These are phyloP conservation scores for Lepidium sativum DNA, from an alignment of 345 rosid genomes.

Conservation along the genomic window DNA sequence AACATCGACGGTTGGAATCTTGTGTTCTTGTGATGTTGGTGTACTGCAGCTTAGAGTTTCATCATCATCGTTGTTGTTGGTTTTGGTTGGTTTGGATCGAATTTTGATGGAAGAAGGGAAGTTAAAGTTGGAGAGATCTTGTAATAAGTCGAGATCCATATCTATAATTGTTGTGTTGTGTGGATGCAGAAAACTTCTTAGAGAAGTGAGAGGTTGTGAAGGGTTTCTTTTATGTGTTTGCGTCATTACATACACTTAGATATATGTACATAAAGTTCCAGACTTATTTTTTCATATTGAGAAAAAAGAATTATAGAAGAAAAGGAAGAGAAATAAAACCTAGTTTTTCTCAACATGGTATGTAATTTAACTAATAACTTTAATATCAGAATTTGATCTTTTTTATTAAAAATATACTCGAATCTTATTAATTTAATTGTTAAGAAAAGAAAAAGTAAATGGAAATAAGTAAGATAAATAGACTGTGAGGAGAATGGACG, in stretches of 20 bases:
- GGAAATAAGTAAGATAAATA: slow-evolving; percentile 8
- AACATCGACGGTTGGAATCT: slow-evolving; percentile 12
- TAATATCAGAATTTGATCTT: no score
- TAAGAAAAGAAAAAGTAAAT: no score
- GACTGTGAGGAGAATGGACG: not conserved
- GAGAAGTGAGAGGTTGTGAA: slow-evolving; percentile 29
- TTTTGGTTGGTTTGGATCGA: slow-evolving; percentile 6
- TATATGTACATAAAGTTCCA: no score
- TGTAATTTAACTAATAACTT: no score
- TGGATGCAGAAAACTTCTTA: slow-evolving; percentile 24
- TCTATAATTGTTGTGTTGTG: not conserved
- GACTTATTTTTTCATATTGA: slow-evolving; percentile 7
- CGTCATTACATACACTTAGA: slow-evolving; percentile 15
- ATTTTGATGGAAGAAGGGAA: slow-evolving; percentile 17
- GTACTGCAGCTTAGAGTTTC: slow-evolving; percentile 8
- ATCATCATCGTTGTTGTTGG: no score
- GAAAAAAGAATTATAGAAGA: no score
- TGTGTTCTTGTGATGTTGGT: slow-evolving; percentile 29
- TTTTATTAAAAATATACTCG: no score
- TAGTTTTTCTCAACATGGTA: no score
- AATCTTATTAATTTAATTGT: no score
- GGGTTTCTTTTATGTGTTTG: slow-evolving; percentile 24
- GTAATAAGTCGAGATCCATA: slow-evolving; percentile 25
- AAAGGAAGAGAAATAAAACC: no score
- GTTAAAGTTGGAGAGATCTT: slow-evolving; percentile 18